Evolutionary conservation across 805 yeast genomes (phyloP).

Genomic region (Barnettozyma salicaria): DNA sequence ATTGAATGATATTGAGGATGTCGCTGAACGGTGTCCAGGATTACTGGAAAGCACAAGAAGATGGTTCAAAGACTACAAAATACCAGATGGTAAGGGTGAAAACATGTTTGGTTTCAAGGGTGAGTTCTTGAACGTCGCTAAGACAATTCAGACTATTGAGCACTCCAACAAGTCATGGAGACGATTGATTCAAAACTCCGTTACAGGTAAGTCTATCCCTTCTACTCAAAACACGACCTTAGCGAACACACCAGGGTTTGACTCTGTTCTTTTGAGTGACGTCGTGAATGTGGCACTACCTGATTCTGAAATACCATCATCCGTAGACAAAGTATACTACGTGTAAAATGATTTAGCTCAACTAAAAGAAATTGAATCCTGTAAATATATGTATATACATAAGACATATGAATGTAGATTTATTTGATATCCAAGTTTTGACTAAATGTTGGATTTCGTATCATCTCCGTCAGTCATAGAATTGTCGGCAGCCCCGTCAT

Average conservation of each 20-base stretch:
- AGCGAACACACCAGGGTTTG: constrained; percentile 40
- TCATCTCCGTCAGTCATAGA: background rate
- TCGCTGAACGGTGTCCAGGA: constrained; percentile 63
- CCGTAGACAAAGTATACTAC: constrained; percentile 33
- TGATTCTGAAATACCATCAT: constrained; percentile 35
- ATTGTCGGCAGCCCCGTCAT: constrained; percentile 16
- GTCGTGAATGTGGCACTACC: constrained; percentile 18
- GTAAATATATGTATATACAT: no score
- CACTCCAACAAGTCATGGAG: constrained; percentile 72
- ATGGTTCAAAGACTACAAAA: constrained; percentile 83
- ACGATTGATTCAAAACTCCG: constrained; percentile 40
- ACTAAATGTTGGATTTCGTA: background rate
- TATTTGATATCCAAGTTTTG: background rate
- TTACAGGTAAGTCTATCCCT: constrained; percentile 31
- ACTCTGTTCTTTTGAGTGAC: constrained; percentile 26
- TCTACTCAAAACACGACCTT: constrained; percentile 52
- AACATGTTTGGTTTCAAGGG: constrained; percentile 75
- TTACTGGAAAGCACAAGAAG: constrained; percentile 57
- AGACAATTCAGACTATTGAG: constrained; percentile 53
- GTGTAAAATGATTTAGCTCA: constrained; percentile 3
- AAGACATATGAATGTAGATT: no score
- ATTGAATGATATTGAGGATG: constrained; percentile 61
- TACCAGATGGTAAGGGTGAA: constrained; percentile 74
- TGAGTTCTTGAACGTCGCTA: constrained; percentile 49
- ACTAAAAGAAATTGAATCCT: no score